phyloP scores from a whole-genome alignment of 1,284 basidiomycete species.

The Papiliotrema terrestris region DNA sequence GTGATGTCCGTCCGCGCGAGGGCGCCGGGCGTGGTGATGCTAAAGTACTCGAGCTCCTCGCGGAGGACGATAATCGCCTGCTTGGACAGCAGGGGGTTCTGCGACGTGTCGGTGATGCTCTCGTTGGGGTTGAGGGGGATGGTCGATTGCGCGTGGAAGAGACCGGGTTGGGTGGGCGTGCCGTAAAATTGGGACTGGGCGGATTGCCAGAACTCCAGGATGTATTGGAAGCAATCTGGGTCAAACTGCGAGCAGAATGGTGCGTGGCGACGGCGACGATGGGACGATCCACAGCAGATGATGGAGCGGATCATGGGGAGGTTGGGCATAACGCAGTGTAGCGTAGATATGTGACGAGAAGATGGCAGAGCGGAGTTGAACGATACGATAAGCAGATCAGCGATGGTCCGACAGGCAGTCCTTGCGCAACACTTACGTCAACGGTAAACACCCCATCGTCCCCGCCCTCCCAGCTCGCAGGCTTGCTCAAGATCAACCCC shows the following conservation, averaged over 20 bases:
- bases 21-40: conserved; percentile 59
- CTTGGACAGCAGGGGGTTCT: conserved; percentile 89
- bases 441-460: conserved; percentile 94
- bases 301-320: too few relatives aligned
- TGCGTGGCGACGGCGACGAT: not conserved
- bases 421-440: conserved; percentile 66
- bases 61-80: conserved; percentile 98
- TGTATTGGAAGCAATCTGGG: conserved; percentile 90
- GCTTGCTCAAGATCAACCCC: conserved; percentile 86
- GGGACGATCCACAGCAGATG: not conserved
- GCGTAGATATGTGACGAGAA: not conserved
- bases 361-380: not conserved
- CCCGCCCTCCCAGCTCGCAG: conserved; percentile 67
- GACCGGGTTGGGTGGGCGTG: conserved; percentile 65
- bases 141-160: conserved; percentile 74
- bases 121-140: conserved; percentile 55
- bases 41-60: conserved; percentile 97
- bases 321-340: too few relatives aligned
- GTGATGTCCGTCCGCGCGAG: conserved; percentile 62
- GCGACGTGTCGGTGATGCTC: conserved; percentile 46
- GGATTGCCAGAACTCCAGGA: conserved; percentile 83
- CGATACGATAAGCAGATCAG: not conserved
- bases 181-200: conserved; percentile 93
- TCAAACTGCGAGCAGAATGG: conserved; percentile 67
- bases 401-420: not conserved